Base-by-base conservation (phyloP, 2,329 filamentous ascomycete species). In the Ascosphaera apis region DNA sequence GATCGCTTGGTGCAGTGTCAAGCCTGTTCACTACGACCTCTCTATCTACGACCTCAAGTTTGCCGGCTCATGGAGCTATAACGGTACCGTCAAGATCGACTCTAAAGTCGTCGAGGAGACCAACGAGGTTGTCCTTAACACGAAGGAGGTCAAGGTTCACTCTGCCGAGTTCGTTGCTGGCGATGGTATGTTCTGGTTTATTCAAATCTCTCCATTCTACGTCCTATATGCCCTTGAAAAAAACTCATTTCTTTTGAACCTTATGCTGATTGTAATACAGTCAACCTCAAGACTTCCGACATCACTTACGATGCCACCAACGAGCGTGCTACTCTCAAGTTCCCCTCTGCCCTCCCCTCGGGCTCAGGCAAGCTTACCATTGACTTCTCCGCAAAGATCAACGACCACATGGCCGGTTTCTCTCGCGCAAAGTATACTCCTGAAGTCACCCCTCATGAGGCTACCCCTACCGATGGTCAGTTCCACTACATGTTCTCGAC, bases 371-470 rank as follows among this genome's bases (percentile, higher is more conserved):
- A 63, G 3, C 56, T 92, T 31, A 62, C 66, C 33, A 69, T 92
- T 50, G 65, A 71, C 15, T 92, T 88, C 50, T 67, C 77, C 47
- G 84, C 81, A 40, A 74, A 67, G 40, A 76, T 91, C 56, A 92
- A 91, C 63, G 80, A 81, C 51, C 70, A 77, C 43, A 91, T 92
- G 82, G 76, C 80, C 40, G 83, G 84, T 30, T 92, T 92, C 64
- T 92, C 88, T 58, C 74, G 83, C 44, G 84, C 80, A 49, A 83
- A 88, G 61, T 98, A 98, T 60, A 91, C 82, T 63, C 81, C 84
- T 13, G 60, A 68, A 37, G 72, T 67, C 28, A 62, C 76, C 23
- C 69, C 83, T 4, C 68, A 78, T 34, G 61, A 73, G 31, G 83
- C 80, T 9, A 83, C 91, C 1, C 79, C 83, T 18, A 76, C 66